Base-by-base conservation (phyloP, 2,329 filamentous ascomycete species). In the Alternaria viburni region DNA sequence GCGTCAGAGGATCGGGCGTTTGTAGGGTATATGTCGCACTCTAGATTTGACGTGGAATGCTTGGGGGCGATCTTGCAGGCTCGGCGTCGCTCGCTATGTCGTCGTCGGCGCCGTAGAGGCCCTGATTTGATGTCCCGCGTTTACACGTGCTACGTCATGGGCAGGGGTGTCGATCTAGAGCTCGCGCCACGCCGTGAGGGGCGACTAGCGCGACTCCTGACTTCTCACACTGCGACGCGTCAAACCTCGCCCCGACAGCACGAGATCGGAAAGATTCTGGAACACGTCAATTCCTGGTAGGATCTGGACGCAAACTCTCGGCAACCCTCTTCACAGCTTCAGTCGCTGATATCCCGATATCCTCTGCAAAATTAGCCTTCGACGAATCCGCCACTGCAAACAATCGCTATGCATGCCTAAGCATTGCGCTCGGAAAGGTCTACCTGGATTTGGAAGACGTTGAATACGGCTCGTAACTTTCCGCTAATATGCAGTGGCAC, bases 131-230 rank as follows among this genome's bases (percentile, higher is more conserved):
- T 67, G 64, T 62, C 62, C 66, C 61, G 62, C 64, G 52, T 61
- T 57, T 32, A 54, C 44, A 62, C 49, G 54, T 10, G 59, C 47
- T 77, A 70, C 75, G 75, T 77, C 74, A 77, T 76, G 19, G 49
- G 61, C 74, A 74, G 65, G 73, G 72, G 64, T 73, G 23, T 11
- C 32, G 32, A 36, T 54, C 58, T 55, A 10, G 59, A 52, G 45
- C 51, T 50, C 17, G 58, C 65, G 65, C 67, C 67, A 71, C 66
- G 41, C 41, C 19, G 21, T 2, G 47, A 52, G 30, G 32, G 47
- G 54, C 51, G 36, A 30, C 43, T 46, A 32, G 54, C 43, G 49
- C 49, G 28, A 32, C 43, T 25, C 17, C 41, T 30, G 47, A 43
- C 51, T 12, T 15, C 32, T 25, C 50, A 25, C 28, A n/a, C 23